Percentiles rank a stretch among this genome's conserved stretches.
Conservation (phyloP, 805 yeast species). For the Tetrapisispora phaffii region DNA sequence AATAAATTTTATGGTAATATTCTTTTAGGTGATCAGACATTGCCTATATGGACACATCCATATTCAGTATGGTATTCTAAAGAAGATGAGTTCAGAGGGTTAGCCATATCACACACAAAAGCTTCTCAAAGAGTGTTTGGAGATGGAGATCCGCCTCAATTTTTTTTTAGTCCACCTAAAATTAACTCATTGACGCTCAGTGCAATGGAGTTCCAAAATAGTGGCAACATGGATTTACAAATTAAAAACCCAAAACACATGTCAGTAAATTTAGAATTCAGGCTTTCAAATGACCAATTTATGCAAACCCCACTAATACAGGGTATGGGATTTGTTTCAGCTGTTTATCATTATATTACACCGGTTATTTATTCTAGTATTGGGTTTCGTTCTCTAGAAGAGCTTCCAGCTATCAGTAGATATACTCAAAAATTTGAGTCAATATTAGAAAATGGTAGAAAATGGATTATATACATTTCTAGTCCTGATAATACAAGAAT, state of each 20-base stretch:
- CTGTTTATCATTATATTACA: slow-evolving; percentile 37
- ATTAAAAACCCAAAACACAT: slow-evolving; percentile 19
- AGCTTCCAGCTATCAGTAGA: neutral
- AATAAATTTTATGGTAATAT: slow-evolving; percentile 71
- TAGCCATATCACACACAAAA: slow-evolving; percentile 58
- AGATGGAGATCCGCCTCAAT: slow-evolving; percentile 46
- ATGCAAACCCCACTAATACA: slow-evolving; percentile 44
- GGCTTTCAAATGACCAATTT: slow-evolving; percentile 9
- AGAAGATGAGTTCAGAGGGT: slow-evolving; percentile 41
- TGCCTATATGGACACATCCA: slow-evolving; percentile 74
- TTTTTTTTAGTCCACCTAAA: slow-evolving; percentile 59
- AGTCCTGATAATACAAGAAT: neutral
- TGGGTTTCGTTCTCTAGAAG: slow-evolving; percentile 41
- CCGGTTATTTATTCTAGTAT: slow-evolving; percentile 44
- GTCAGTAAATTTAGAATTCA: slow-evolving; percentile 17
- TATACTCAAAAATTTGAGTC: slow-evolving; percentile 38
- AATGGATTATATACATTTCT: slow-evolving; percentile 30
- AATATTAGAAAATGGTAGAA: slow-evolving; percentile 42
- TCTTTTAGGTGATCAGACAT: slow-evolving; percentile 52
- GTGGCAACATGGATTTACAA: slow-evolving; percentile 10
- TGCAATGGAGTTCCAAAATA: slow-evolving; percentile 34
- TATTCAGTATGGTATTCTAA: slow-evolving; percentile 61
- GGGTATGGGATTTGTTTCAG: slow-evolving; percentile 53
- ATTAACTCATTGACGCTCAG: slow-evolving; percentile 46
- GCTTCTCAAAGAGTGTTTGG: slow-evolving; percentile 58